These are phyloP conservation scores for Stephania yunnanensis DNA, from an alignment of 164 flowering plant species.

Conservation along the genomic window DNA sequence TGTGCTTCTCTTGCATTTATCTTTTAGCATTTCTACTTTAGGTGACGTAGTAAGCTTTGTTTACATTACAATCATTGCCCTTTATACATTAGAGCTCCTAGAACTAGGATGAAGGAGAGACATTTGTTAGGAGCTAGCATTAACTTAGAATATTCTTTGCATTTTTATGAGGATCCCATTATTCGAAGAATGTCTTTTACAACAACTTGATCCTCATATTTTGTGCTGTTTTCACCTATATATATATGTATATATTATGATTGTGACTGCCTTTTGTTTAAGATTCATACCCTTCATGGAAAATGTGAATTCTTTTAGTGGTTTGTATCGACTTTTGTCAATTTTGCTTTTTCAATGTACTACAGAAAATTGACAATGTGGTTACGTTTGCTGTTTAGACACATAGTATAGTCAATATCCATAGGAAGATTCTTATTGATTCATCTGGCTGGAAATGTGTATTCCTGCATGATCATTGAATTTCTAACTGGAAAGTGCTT, in stretches of 20 bases:
- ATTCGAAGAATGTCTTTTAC: no score
- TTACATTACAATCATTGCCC: neutral
- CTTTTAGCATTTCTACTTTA: neutral
- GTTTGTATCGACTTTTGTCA: neutral
- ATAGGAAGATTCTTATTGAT: neutral
- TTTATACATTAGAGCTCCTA: neutral
- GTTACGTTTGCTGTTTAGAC: neutral
- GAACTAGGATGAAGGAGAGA: neutral
- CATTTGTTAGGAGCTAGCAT: no score
- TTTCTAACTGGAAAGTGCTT: conserved; percentile 11
- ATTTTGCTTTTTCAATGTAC: neutral
- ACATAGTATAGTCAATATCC: neutral
- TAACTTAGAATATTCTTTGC: no score
- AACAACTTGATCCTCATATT: neutral
- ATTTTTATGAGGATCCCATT: no score
- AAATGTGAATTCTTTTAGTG: neutral
- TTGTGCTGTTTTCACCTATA: neutral
- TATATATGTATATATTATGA: no score
- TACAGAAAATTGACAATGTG: neutral
- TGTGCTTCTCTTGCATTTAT: no score
- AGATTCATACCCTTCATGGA: neutral
- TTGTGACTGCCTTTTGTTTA: neutral
- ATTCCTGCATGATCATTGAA: neutral
- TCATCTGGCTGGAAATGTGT: neutral
- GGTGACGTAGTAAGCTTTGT: neutral